Percentiles rank a stretch among this genome's conserved stretches.
Conservation (phyloP, 805 yeast genomes). For the Candida qinlingensis region DNA sequence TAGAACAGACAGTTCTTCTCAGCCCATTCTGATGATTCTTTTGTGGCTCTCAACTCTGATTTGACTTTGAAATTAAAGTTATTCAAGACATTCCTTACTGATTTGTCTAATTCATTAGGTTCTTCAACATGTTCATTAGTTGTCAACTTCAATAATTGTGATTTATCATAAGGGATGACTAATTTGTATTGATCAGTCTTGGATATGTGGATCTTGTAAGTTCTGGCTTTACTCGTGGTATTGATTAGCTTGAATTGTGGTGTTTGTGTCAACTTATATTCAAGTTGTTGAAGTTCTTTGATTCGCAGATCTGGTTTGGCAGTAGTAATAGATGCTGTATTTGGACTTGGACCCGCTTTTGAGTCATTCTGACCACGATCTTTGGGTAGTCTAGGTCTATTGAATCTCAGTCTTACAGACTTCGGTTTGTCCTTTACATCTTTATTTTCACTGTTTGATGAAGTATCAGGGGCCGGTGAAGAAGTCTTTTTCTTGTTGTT, state of each 20-base stretch:
- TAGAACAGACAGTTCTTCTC: conserved; percentile 14
- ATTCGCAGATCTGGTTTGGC: neutral
- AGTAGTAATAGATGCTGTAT: no score
- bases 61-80: conserved; percentile 21
- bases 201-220: conserved; percentile 12
- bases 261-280: conserved; percentile 8
- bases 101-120: neutral
- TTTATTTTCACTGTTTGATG: neutral
- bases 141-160: conserved; percentile 5
- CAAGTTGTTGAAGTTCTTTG: conserved; percentile 12
- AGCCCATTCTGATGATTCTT: neutral
- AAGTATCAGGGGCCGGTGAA: neutral
- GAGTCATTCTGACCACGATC: no score
- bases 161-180: conserved; percentile 14
- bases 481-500: neutral
- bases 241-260: conserved; percentile 16
- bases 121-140: neutral
- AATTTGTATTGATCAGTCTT: conserved; percentile 15
- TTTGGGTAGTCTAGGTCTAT: no score
- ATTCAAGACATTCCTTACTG: conserved; percentile 13
- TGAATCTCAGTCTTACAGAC: no score
- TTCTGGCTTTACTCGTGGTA: conserved; percentile 16
- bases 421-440: neutral
- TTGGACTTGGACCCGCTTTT: no score
- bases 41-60: neutral